Evolutionary conservation across 2,329 filamentous ascomycete genomes (phyloP).

Genomic region (Botrytis cinerea): DNA sequence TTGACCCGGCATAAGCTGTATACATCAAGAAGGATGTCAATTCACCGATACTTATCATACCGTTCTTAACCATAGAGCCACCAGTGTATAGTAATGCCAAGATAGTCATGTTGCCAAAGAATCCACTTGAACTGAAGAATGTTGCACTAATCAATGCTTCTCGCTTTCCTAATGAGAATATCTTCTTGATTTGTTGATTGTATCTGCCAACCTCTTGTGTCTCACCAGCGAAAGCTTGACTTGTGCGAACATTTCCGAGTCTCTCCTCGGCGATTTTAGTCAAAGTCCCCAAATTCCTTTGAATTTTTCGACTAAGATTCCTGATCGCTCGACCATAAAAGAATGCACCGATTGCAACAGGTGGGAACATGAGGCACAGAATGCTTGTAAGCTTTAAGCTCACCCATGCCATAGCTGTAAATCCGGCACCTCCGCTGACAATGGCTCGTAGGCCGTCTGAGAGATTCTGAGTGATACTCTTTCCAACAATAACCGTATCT

Average conservation of each 20-base stretch:
- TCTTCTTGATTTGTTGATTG: constrained; percentile 87
- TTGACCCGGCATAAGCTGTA: constrained; percentile 81
- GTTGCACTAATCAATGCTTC: constrained; percentile 88
- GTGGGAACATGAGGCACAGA: constrained; percentile 83
- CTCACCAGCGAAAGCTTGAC: constrained; percentile 93
- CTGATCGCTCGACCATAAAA: constrained; percentile 88
- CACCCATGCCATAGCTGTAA: constrained; percentile 93
- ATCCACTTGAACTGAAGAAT: constrained; percentile 84
- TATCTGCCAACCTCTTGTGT: constrained; percentile 87
- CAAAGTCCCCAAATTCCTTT: constrained; percentile 87
- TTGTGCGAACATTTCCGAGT: constrained; percentile 94
- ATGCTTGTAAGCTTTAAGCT: constrained; percentile 88
- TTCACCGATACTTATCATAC: constrained; percentile 86
- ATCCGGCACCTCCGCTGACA: constrained; percentile 86
- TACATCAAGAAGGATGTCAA: constrained; percentile 98
- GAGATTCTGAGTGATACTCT: constrained; percentile 96
- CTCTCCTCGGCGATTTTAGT: constrained; percentile 98
- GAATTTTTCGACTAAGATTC: constrained; percentile 87
- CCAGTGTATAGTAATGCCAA: constrained; percentile 87
- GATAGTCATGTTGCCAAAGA: constrained; percentile 96
- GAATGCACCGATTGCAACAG: constrained; percentile 86
- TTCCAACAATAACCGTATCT: constrained; percentile 96
- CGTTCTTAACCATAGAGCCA: constrained; percentile 83
- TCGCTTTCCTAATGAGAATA: constrained; percentile 83
- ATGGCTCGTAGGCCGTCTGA: constrained; percentile 91